A percentile compares a stretch with the other conserved stretches of the same genome.
These are phyloP conservation scores for Mortierella sp. DNA, from an alignment of 371 early-diverging fungal species.

Conservation along the genomic window DNA sequence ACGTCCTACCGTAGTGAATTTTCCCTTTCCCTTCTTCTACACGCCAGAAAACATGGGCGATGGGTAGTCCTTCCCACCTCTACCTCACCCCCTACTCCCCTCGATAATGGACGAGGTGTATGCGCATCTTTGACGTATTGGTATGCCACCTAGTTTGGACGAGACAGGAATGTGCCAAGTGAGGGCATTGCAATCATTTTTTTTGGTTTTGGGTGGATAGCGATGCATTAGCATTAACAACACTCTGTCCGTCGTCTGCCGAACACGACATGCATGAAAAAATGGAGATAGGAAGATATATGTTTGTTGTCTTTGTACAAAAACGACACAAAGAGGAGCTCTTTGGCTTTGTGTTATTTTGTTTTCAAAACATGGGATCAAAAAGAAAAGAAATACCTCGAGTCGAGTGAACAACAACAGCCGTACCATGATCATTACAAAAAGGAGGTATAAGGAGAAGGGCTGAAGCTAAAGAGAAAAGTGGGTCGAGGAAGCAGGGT, in stretches of 20 bases:
- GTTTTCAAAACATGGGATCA: not conserved
- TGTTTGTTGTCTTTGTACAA: not conserved
- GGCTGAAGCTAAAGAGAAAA: no score
- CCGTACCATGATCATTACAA: not conserved
- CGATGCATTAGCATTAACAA: not conserved
- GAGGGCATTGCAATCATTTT: constrained; percentile 4
- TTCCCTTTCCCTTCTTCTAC: no score
- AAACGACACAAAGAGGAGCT: not conserved
- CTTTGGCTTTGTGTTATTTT: not conserved
- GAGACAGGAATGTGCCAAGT: not conserved
- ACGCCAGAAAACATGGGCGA: no score
- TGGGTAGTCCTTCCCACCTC: no score
- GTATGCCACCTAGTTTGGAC: not conserved
- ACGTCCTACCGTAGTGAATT: no score
- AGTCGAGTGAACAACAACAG: not conserved
- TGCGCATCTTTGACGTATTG: not conserved
- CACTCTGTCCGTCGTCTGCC: no score
- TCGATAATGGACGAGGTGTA: not conserved
- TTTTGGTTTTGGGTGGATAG: not conserved
- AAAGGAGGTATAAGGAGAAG: not conserved
- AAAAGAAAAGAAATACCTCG: not conserved
- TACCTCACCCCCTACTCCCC: not conserved
- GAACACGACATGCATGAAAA: no score
- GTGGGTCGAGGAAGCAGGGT: not conserved
- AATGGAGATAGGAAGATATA: not conserved